Evolutionary conservation across 1,284 basidiomycete genomes (phyloP).

Genomic region (Polyporus tsugae): DNA sequence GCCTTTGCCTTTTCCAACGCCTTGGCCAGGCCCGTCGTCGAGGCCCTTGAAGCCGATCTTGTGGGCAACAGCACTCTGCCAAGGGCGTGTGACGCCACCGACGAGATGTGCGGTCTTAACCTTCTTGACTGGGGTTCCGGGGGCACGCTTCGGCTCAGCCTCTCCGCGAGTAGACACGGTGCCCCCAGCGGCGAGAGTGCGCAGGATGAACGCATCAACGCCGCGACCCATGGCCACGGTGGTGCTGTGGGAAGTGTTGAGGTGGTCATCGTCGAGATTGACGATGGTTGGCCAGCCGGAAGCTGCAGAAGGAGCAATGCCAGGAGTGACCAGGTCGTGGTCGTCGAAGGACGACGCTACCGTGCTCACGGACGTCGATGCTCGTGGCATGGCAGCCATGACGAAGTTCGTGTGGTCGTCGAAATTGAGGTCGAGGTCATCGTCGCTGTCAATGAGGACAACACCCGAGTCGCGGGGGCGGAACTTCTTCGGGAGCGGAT

Average conservation of each 20-base stretch:
- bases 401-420: constrained; percentile 36
- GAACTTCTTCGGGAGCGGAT: constrained; percentile 68
- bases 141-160: constrained; percentile 66
- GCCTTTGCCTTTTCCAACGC: constrained; percentile 43
- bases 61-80: constrained; percentile 78
- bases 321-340: constrained; percentile 73
- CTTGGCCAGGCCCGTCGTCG: constrained; percentile 42
- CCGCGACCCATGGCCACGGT: constrained; percentile 48
- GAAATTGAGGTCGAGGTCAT: constrained; percentile 38
- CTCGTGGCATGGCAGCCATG: constrained; percentile 53
- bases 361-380: constrained; percentile 69
- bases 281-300: constrained; percentile 71
- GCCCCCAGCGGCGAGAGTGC: constrained; percentile 68
- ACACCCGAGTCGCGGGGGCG: constrained; percentile 75
- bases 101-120: constrained; percentile 65
- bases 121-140: constrained; percentile 83
- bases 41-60: constrained; percentile 70
- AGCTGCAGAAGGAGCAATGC: constrained; percentile 55
- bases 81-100: constrained; percentile 58
- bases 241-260: constrained; percentile 33
- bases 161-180: constrained; percentile 53
- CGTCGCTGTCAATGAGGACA: constrained; percentile 67
- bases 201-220: constrained; percentile 75
- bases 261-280: constrained; percentile 49
- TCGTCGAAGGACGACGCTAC: constrained; percentile 62